Percentiles rank a stretch among this genome's conserved stretches.
Evolutionary conservation across 2,329 filamentous ascomycete genomes (phyloP).

Genomic region (Xylaria sp.): DNA sequence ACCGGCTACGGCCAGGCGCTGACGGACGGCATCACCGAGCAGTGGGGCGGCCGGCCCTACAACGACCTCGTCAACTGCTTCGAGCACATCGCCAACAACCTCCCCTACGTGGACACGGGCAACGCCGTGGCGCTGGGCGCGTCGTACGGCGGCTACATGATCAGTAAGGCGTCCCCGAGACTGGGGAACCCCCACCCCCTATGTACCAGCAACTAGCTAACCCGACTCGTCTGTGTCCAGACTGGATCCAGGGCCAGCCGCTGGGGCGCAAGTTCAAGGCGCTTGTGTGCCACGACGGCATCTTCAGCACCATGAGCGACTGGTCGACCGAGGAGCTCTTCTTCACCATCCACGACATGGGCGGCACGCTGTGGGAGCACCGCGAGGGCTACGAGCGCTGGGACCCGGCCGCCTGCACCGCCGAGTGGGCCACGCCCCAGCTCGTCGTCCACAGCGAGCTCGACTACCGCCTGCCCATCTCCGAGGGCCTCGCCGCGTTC

Average conservation of each 20-base stretch:
- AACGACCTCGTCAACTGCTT: slow-evolving; percentile 79
- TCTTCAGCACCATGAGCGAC: slow-evolving; percentile 72
- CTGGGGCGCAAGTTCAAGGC: slow-evolving; percentile 85
- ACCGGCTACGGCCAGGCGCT: slow-evolving; percentile 81
- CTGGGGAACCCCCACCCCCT: too few relatives aligned
- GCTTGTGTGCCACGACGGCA: slow-evolving; percentile 85
- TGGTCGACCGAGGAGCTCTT: slow-evolving; percentile 71
- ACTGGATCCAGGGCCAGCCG: slow-evolving; percentile 89
- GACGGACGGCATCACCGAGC: slow-evolving; percentile 72
- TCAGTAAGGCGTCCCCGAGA: slow-evolving; percentile 58
- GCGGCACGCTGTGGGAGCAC: slow-evolving; percentile 63
- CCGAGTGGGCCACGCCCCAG: slow-evolving; percentile 83
- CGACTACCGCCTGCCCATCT: slow-evolving; percentile 85
- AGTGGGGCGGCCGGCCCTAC: slow-evolving; percentile 88
- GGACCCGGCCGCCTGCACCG: slow-evolving; percentile 66
- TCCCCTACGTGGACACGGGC: slow-evolving; percentile 69
- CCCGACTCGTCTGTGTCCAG: slow-evolving; percentile 35
- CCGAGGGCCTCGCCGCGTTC: slow-evolving; percentile 83
- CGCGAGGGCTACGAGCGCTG: slow-evolving; percentile 67
- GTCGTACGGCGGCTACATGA: slow-evolving; percentile 76
- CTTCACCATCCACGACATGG: slow-evolving; percentile 70
- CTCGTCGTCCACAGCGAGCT: slow-evolving; percentile 86
- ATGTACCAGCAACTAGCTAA: slow-evolving; percentile 2
- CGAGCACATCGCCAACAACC: slow-evolving; percentile 68
- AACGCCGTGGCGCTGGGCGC: slow-evolving; percentile 75